Base-by-base conservation (phyloP, 129 eudicot species). In the Flaveria brownii region DNA sequence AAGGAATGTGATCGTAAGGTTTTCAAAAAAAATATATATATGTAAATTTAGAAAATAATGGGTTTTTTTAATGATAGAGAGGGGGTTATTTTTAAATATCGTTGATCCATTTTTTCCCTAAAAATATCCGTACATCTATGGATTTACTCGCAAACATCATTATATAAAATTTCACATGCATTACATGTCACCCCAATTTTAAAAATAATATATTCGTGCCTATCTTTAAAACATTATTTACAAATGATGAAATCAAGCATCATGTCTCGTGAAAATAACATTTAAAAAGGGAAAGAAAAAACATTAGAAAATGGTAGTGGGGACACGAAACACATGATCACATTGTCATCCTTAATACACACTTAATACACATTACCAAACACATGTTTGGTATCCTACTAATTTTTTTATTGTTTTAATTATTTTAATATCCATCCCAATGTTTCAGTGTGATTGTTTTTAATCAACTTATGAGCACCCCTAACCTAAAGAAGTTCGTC, bases 351-450 rank as follows among this genome's bases (percentile, higher is more conserved):
- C 41, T 36, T 36, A 36, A 36, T 45, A 4, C 47, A 43, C 12
- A 8, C 4, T 5, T 39, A 18, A 17, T 51, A 69, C 20, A 69
- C 57, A 69, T 46, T 45, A 69, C 73, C 73, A 6, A 63, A 1
- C 45, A 28, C 59, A 36, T 70, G 75, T 50, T 70, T 50, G 75
- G 75, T 70, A 70, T 70, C 45, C 62, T 26, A 15, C 62, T 70
- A 50, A 1, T 16, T 25, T 22, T 69, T 20, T 9, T 45, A 68
- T 45, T 45, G 8, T 2, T 43, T 68, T 10, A 41, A 18, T 41
- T 41, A 41, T 67, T 39, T 64, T 45, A 68, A 68, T 41, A 41
- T 43, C 55, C 22, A 68, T 68, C 55, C 36, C 36, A 43, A 4
- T 68, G 17, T 68, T 42, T 36, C 41, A 36, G 41, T 36, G 0